Base-by-base conservation (phyloP, 2,329 filamentous ascomycete genomes). In the Xylaria sp. region DNA sequence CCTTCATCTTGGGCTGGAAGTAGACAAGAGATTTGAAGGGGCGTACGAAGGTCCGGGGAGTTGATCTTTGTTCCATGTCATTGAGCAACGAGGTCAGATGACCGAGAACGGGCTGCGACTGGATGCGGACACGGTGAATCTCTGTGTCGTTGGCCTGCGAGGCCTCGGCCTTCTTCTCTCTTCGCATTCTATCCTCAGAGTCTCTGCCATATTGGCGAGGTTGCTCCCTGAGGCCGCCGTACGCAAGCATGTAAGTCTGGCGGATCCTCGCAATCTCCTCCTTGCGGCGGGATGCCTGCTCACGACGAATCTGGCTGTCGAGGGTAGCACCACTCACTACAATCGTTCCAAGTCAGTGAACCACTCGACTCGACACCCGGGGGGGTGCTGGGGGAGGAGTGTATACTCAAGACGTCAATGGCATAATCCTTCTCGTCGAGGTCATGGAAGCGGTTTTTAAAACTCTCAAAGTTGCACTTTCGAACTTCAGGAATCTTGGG, bases 401-500 rank as follows among this genome's bases (percentile, higher is more conserved):
- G 38, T 23, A 31, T 56, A 60, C 60, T 71, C 4, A 80, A 71
- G 15, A 78, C 77, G 1, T 80, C 78, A 19, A 80, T 71, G 33
- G 75, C 75, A 57, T 78, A 76, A n/a, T 75, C 72, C 23, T 69
- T 73, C 60, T 77, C 70, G 1, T 76, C 70, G 11, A 74, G 46
- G 10, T 70, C 70, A 11, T 75, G 68, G 62, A 76, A 78, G 54
- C 76, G 71, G 62, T 80, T 80, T 68, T 80, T 80, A 71, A 79
- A 80, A 65, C 76, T 73, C 63, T 79, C 77, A 56, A 79, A 80
- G 67, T 78, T 76, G 55, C 78, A 73, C 61, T 74, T 77, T 49
- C 76, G 73, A n/a, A 78, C 75, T 25, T 74, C 71, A 1, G 76
- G 75, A 19, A 81, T 75, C 75, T 78, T 78, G 58, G 75, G 67